Evolutionary conservation across 352 stramenopile genomes (phyloP).

Genomic region (Phytophthora capsici): DNA sequence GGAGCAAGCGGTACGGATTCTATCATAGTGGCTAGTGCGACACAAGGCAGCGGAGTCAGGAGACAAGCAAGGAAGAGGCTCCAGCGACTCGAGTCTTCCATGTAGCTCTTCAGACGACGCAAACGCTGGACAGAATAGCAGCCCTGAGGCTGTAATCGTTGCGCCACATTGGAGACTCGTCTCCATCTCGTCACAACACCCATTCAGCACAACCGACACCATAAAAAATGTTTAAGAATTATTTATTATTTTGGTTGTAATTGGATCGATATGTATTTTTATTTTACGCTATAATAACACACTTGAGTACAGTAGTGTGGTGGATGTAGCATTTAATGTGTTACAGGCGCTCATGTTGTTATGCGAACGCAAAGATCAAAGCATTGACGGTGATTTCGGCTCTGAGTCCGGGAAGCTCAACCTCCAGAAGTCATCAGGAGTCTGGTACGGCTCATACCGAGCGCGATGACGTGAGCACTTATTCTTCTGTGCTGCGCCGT

Average conservation of each 20-base stretch:
- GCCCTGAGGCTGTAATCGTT: conserved; percentile 29
- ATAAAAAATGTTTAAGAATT: too few species aligned
- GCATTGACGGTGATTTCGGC: conserved; percentile 16
- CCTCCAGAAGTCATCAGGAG: conserved; percentile 87
- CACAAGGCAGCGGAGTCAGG: conserved; percentile 21
- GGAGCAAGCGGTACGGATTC: conserved; percentile 11
- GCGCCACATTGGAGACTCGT: neutral
- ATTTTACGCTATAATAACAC: too few species aligned
- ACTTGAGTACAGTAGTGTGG: too few species aligned
- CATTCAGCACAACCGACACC: neutral
- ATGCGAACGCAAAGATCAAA: neutral
- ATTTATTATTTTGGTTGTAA: too few species aligned
- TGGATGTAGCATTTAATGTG: too few species aligned
- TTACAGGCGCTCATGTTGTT: too few species aligned
- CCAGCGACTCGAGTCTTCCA: neutral
- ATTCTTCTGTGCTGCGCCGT: conserved; percentile 50
- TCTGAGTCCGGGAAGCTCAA: conserved; percentile 80
- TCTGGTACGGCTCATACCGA: conserved; percentile 75
- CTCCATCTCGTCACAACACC: neutral
- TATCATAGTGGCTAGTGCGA: conserved; percentile 2
- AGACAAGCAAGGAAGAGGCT: conserved; percentile 6
- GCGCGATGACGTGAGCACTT: conserved; percentile 82
- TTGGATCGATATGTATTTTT: too few species aligned
- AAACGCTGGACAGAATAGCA: conserved; percentile 33
- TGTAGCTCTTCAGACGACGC: conserved; percentile 17